Evolutionary conservation across 106 monocot genomes (phyloP), one percentile per base, ranked within the genome.

Genomic region (Dendrobium nobile): DNA sequence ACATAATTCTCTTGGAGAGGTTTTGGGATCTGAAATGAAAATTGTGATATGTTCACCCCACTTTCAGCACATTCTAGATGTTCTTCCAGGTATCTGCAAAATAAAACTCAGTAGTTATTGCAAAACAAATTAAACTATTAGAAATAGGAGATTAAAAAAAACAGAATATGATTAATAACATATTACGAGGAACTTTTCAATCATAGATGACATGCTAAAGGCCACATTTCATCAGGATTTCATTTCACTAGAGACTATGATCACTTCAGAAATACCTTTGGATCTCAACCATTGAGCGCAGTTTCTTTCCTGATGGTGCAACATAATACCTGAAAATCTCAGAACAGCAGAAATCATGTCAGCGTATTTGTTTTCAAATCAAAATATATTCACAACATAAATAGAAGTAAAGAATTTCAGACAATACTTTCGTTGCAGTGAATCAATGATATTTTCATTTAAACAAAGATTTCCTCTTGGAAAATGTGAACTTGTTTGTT

Each of bases 1-100:
- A 92, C 88, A 81, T 92, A 95, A 47, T 92, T 92, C 54, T 92
- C 92, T 75, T 88, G 89, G 31, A 92, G 82, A 83, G 95, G 92
- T 61, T 77, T 92, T 20, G 95, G 95, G 45, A 75, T 88, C 78
- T 84, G 88, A 80, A 95, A 95, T 4, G 95, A 95, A 76, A 95
- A 95, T 47, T 88, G 86, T 41, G 89, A 82, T 44, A 86, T 11
- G 8, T 45, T 84, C 59, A 92, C 88, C 13, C 92, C 94, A 72
- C 86, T 54, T 41, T 24, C 54, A 47, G 56, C 64, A 78, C 85
- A 86, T 72, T 91, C 85, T 4, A 88, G 87, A 80, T 92, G 84
- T 78, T 92, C 88, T 28, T 77, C 41, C 80, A 95, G 82, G 67
- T 87, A 90, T 82, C 95, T 95, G 78, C 76, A 82, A 58, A 45